These are phyloP conservation scores for Rhizopus delemar DNA, from an alignment of 371 early-diverging fungal genomes.

Conservation along the genomic window DNA sequence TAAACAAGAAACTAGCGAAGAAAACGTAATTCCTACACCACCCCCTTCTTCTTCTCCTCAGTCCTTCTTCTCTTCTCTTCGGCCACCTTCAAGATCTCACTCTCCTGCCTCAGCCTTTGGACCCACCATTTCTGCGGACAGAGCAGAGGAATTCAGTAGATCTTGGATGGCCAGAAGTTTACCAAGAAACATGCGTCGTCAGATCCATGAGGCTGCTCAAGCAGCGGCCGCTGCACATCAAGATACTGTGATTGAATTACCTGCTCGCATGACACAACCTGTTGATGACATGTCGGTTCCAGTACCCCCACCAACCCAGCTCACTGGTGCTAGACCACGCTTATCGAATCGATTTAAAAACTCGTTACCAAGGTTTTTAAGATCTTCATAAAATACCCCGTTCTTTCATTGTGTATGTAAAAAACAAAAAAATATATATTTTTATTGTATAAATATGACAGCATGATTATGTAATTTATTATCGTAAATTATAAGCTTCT, in stretches of 20 bases:
- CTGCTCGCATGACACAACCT: slow-evolving; percentile 31
- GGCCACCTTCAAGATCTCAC: slow-evolving; percentile 11
- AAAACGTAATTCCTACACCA: neutral
- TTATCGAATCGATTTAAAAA: neutral
- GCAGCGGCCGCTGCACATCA: slow-evolving; percentile 21
- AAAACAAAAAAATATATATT: neutral
- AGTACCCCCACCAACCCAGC: neutral
- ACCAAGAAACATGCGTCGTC: slow-evolving; percentile 52
- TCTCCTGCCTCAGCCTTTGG: slow-evolving; percentile 41
- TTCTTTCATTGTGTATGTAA: neutral
- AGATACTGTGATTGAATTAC: slow-evolving; percentile 27
- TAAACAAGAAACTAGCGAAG: neutral
- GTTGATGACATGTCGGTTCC: neutral
- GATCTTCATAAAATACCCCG: slow-evolving; percentile 2
- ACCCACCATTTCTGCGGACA: slow-evolving; percentile 45
- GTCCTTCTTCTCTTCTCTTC: slow-evolving; percentile 21
- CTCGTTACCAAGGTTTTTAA: slow-evolving; percentile 1
- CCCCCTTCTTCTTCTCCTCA: slow-evolving; percentile 17
- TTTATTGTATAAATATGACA: neutral
- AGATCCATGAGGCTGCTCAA: slow-evolving; percentile 35
- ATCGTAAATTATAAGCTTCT: slow-evolving; percentile 50
- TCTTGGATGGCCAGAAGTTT: slow-evolving; percentile 52
- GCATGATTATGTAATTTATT: neutral
- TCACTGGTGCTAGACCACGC: neutral
- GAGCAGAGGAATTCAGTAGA: slow-evolving; percentile 44